Evolutionary conservation across 2,329 filamentous ascomycete species (phyloP).

Genomic region (Zarea fungicola): DNA sequence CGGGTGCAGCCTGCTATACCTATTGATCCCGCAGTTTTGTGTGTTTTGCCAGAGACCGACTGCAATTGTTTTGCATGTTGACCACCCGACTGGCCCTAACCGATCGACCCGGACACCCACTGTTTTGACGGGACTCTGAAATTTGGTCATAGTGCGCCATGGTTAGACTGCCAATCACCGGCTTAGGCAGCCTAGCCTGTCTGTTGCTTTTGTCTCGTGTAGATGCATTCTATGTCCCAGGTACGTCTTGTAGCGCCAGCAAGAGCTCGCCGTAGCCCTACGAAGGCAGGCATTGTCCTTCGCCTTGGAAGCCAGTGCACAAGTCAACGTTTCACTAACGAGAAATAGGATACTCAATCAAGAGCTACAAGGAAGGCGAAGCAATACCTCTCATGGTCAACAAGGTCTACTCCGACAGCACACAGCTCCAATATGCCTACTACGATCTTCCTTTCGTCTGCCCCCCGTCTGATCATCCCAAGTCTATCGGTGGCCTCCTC

Average conservation of each 20-base stretch:
- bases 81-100: neutral
- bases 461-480: conserved; percentile 64
- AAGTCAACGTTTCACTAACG: conserved; percentile 3
- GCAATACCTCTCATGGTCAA: conserved; percentile 82
- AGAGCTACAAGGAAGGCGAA: conserved; percentile 71
- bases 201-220: conserved; percentile 32
- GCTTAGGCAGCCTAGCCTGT: conserved; percentile 36
- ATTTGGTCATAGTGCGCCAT: conserved; percentile 14
- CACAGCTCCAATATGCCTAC: conserved; percentile 87
- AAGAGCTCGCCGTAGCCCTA: conserved; percentile 20
- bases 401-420: conserved; percentile 86
- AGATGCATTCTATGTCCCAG: conserved; percentile 79
- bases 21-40: too few species aligned
- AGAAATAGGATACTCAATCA: conserved; percentile 67
- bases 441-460: conserved; percentile 85
- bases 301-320: neutral
- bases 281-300: neutral
- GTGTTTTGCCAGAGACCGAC: too few species aligned
- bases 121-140: conserved; percentile 11
- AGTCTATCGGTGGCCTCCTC: conserved; percentile 61
- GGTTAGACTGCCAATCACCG: conserved; percentile 30
- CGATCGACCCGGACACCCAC: neutral
- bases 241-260: conserved; percentile 38
- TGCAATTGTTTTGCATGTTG: too few species aligned
- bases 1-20: too few species aligned